Percentiles rank a stretch among this genome's conserved stretches.
Conservation (phyloP, 2,329 filamentous ascomycete species). For the Fusarium brevicatenulatum region DNA sequence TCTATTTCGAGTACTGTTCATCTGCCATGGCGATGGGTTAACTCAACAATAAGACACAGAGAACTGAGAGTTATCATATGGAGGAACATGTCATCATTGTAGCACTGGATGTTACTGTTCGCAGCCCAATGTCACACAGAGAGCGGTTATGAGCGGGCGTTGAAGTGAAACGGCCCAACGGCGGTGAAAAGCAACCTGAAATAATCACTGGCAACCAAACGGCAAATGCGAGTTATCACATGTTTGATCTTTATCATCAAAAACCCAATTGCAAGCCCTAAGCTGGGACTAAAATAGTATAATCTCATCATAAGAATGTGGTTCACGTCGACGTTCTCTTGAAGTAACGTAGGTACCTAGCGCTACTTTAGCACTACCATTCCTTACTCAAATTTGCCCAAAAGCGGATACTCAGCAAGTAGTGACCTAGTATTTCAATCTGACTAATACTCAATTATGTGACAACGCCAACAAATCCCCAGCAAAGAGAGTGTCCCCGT, state of each 20-base stretch:
- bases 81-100: neutral
- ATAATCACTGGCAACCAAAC: neutral
- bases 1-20: neutral
- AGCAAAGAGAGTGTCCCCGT: neutral
- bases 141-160: neutral
- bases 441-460: neutral
- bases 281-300: accelerated
- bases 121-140: neutral
- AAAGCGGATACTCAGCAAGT: accelerated
- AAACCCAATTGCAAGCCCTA: accelerated
- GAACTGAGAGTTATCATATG: no score
- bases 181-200: neutral
- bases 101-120: neutral
- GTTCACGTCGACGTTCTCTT: neutral
- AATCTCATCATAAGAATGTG: neutral
- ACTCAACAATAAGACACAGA: no score
- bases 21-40: accelerated
- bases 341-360: accelerated
- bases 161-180: neutral
- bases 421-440: accelerated
- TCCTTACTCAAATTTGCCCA: accelerated
- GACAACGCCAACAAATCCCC: neutral
- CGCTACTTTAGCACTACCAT: accelerated
- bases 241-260: accelerated
- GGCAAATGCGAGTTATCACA: accelerated